Evolutionary conservation across 2,329 filamentous ascomycete genomes (phyloP), one percentile per base, ranked within the genome.

Genomic region (Neocatenulostroma microsporum): DNA sequence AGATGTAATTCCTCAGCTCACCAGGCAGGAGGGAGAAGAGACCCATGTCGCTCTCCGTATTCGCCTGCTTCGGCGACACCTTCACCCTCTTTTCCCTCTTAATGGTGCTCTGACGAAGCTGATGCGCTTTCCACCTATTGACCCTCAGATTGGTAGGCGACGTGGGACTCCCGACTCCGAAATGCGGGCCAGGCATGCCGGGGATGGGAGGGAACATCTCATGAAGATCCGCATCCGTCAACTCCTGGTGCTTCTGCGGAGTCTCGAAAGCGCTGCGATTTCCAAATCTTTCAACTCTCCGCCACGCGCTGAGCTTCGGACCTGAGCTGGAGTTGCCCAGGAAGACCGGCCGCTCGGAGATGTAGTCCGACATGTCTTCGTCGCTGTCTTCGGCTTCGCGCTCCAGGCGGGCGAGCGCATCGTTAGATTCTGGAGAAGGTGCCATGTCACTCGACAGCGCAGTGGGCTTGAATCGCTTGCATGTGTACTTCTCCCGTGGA

Each of bases 1-100:
- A 54, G 35, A 54, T 51, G 24, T 32, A 21, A 34, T 54, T 54
- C 17, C 50, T 37, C 11, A 53, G 19, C 31, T 53, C 50, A 15
- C 48, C 50, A 6, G 51, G 49, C 9, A 54, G 47, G 35, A 44
- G 47, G 21, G 27, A 21, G 39, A 54, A 42, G 26, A 36, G 39
- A 9, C 51, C 50, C 34, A 54, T 47, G 28, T 53, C 39, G 10
- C 45, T 48, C 10, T 19, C 14, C 8, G 24, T 24, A 12, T 28
- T 3, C 15, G 8, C 23, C 12, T 30, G 5, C 9, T 19, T 24
- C n/a, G n/a, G n/a, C n/a, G n/a, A n/a, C n/a, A n/a, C n/a, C n/a
- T n/a, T n/a, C n/a, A n/a, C n/a, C n/a, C n/a, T n/a, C 18, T 39
- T 20, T n/a, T 13, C 27, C 23, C 31, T 13, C 20, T 23, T 31